A percentile compares a stretch with the other conserved stretches of the same genome.
Evolutionary conservation across 1,284 basidiomycete genomes (phyloP).

Genomic region (Ganoderma lucidum): DNA sequence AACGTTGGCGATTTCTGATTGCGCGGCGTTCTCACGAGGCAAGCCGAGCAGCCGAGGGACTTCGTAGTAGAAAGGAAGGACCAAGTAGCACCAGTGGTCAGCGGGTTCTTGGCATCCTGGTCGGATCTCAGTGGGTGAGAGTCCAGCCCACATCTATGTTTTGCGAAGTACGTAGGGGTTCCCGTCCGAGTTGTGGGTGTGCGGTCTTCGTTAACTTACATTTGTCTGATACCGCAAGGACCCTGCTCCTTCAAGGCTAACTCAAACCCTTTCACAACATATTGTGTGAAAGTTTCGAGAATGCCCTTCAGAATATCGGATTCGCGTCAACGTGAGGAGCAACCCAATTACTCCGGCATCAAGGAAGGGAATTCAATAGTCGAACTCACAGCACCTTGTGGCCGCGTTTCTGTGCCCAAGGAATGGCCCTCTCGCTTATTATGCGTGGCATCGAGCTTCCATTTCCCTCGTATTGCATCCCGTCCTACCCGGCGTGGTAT

Average conservation of each 20-base stretch:
- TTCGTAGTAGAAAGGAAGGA: background rate
- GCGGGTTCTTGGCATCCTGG: constrained; percentile 11
- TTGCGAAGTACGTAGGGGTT: background rate
- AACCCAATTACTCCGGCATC: background rate
- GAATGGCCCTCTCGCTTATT: constrained; percentile 5
- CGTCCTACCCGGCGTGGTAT: background rate
- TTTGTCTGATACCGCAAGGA: constrained; percentile 1
- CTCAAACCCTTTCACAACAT: background rate
- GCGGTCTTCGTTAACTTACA: background rate
- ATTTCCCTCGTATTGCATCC: constrained; percentile 6
- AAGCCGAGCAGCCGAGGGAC: constrained; percentile 2
- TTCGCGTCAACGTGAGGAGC: background rate
- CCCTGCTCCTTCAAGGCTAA: background rate
- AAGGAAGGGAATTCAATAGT: background rate
- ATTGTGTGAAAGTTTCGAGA: background rate
- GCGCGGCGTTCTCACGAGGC: constrained; percentile 11
- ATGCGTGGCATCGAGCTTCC: constrained; percentile 18
- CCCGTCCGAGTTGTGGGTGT: background rate
- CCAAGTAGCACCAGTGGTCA: background rate
- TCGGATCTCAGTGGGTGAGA: constrained; percentile 14
- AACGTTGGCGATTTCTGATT: background rate
- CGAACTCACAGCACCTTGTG: constrained; percentile 1
- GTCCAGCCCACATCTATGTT: background rate
- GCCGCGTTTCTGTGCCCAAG: constrained; percentile 1
- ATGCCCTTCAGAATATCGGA: background rate